Evolutionary conservation across 1,139 yeast genomes (phyloP), one percentile per base, ranked within the genome.

Genomic region (Scheffersomyces quercinus): DNA sequence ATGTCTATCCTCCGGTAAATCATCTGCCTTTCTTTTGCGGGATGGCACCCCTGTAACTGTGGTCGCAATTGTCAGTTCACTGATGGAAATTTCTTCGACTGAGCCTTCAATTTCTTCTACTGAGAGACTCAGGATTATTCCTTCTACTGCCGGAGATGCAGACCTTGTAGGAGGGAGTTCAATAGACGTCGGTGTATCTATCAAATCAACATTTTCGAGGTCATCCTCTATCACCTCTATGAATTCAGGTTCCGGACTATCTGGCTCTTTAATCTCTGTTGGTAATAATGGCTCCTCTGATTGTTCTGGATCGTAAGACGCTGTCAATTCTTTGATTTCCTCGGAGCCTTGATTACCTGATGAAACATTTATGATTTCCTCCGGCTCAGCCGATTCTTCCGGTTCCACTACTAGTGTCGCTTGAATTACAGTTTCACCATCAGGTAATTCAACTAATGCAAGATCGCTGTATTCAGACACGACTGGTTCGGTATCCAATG

Each of bases 371-470:
- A 48, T 50, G 35, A 37, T 39, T 11, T 40, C 44, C 15, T 50
- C 55, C n/a, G 40, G 37, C 11, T 45, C 45, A 5, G 28, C 13
- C 20, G 16, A 11, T 14, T 45, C 44, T 12, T 40, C 45, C 14
- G 38, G 29, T 35, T 40, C 43, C 12, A 20, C 28, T n/a, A 32
- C 28, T 15, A 14, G 36, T 3, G 11, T 32, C 5, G 15, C 26
- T 36, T 40, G 41, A 20, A 38, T 20, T 13, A 24, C 33, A 3
- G 37, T 37, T 14, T 29, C n/a, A 16, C 36, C 37, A 28, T 34
- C 37, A n/a, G 11, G 34, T 15, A 38, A 37, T 29, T 45, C 41
- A 20, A 28, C 32, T 16, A n/a, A 15, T 11, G 24, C 30, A 29
- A 9, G 32, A 12, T 35, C 30, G 29, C 10, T 11, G 35, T 15